A percentile compares a stretch with the other conserved stretches of the same genome.
Conservation (phyloP, 2,329 filamentous ascomycete species). For the Nothomitra cinnamomea region DNA sequence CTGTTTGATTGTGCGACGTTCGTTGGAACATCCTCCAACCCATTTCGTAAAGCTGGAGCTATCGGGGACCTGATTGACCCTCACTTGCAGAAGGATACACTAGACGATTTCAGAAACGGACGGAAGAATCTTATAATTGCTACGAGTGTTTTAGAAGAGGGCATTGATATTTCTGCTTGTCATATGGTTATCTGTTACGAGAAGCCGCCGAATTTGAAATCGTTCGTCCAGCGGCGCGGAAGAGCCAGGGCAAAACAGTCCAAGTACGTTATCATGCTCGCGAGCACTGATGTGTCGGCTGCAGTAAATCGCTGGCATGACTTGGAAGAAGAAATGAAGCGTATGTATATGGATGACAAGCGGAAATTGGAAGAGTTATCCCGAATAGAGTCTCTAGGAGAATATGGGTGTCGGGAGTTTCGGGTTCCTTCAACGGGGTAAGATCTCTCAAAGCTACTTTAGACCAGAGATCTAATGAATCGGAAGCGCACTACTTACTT, state of each 20-base stretch:
- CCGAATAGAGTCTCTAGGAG: constrained; percentile 30
- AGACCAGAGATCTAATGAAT: constrained; percentile 4
- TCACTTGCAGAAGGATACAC: constrained; percentile 19
- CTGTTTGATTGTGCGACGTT: constrained; percentile 36
- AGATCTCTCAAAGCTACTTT: constrained; percentile 9
- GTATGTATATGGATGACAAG: constrained; percentile 47
- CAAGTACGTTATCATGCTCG: constrained; percentile 30
- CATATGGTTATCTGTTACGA: constrained; percentile 44
- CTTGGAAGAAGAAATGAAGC: constrained; percentile 58
- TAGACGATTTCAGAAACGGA: constrained; percentile 36
- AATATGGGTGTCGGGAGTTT: constrained; percentile 23
- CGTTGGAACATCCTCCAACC: constrained; percentile 33
- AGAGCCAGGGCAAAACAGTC: constrained; percentile 35
- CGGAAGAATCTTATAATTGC: constrained; percentile 40
- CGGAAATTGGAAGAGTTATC: constrained; percentile 31
- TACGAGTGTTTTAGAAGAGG: constrained; percentile 49
- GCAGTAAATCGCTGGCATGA: constrained; percentile 38
- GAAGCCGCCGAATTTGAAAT: constrained; percentile 31
- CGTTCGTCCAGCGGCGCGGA: constrained; percentile 41
- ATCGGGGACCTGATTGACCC: constrained; percentile 25
- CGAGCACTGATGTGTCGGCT: constrained; percentile 15
- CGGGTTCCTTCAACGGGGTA: constrained; percentile 27
- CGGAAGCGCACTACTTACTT: constrained; percentile 46
- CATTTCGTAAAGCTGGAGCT: constrained; percentile 20
- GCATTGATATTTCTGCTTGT: constrained; percentile 48